A percentile compares a stretch with the other conserved stretches of the same genome.
Evolutionary conservation across 768 basidiomycete genomes (phyloP).

Genomic region (Leccinum rimulosum): DNA sequence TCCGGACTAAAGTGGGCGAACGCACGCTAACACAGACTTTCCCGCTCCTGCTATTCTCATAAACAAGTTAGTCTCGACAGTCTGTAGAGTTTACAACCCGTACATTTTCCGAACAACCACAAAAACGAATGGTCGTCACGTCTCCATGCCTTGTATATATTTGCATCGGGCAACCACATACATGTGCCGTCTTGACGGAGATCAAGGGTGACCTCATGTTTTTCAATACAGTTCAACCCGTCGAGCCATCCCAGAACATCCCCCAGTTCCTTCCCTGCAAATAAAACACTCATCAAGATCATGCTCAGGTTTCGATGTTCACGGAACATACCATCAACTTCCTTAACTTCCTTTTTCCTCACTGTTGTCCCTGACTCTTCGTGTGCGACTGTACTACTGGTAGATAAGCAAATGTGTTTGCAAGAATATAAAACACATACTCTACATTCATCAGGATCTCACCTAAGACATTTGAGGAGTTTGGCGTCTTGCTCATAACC

Average conservation of each 20-base stretch:
- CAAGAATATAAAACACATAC: background rate
- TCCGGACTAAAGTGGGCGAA: background rate
- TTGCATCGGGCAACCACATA: background rate
- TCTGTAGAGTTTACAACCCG: background rate
- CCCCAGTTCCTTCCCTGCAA: background rate
- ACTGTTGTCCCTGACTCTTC: background rate
- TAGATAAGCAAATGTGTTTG: background rate
- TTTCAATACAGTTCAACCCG: background rate
- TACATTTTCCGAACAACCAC: conserved; percentile 1
- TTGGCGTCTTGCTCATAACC: background rate
- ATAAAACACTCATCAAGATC: background rate
- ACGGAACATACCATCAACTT: background rate
- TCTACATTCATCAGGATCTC: background rate
- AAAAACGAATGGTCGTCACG: background rate
- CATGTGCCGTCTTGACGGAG: conserved; percentile 1
- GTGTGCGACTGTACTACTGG: background rate
- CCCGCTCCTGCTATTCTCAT: background rate
- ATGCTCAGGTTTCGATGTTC: background rate
- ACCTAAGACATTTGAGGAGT: background rate
- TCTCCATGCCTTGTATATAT: background rate
- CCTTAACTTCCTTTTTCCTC: background rate
- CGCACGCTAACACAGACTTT: background rate
- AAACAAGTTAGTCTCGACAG: background rate
- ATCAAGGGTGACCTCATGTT: background rate
- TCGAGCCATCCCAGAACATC: background rate